These are phyloP conservation scores for Diaporthe capsici DNA, from an alignment of 2,329 filamentous ascomycete genomes.

Conservation along the genomic window DNA sequence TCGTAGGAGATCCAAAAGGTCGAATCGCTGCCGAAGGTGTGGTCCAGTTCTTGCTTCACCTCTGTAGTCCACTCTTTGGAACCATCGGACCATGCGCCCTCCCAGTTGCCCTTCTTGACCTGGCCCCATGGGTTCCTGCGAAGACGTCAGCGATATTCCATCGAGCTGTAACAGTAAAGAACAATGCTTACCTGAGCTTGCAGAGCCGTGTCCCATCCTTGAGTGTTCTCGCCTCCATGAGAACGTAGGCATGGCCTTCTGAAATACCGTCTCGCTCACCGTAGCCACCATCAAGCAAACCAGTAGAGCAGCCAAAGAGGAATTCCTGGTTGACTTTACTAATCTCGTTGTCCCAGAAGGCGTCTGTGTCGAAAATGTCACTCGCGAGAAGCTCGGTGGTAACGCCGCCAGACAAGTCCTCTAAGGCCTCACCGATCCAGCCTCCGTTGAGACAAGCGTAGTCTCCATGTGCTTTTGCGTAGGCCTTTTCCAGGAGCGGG, in stretches of 20 bases:
- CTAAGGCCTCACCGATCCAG: conserved; percentile 72
- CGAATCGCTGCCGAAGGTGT: conserved; percentile 84
- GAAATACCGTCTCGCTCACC: conserved; percentile 69
- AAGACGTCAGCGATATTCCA: neutral
- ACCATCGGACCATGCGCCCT: conserved; percentile 83
- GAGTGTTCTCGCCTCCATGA: conserved; percentile 65
- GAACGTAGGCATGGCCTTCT: conserved; percentile 72
- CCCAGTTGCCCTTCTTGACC: conserved; percentile 83
- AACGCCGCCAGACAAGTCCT: conserved; percentile 75
- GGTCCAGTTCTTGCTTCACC: conserved; percentile 79
- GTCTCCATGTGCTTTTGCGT: conserved; percentile 85
- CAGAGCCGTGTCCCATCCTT: conserved; percentile 76
- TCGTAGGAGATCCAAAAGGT: conserved; percentile 73
- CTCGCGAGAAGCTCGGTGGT: conserved; percentile 76
- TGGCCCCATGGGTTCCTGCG: conserved; percentile 83
- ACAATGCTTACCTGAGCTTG: conserved; percentile 61
- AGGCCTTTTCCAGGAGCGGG: conserved; percentile 83
- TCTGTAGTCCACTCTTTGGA: conserved; percentile 88
- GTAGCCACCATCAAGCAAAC: conserved; percentile 60
- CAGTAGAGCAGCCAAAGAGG: conserved; percentile 73
- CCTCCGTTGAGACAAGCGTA: conserved; percentile 82
- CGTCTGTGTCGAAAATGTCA: conserved; percentile 80
- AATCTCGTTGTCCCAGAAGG: conserved; percentile 85
- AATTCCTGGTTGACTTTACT: conserved; percentile 85
- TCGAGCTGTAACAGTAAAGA: rapidly evolving